Conservation (phyloP, 495 filamentous ascomycete genomes). For the Penicillium canescens region DNA sequence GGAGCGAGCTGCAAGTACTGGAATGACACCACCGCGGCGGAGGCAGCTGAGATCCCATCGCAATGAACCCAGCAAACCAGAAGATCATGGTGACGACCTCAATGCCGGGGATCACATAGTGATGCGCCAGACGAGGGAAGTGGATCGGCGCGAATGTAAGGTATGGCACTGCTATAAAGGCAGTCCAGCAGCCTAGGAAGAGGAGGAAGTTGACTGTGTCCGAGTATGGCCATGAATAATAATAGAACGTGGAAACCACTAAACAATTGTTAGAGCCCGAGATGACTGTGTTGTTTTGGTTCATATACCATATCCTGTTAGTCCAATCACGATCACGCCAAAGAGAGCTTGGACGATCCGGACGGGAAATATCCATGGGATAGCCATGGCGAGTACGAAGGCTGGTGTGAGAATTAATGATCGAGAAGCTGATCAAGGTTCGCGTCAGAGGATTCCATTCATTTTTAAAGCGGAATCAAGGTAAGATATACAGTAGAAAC, state of each 20-base stretch:
- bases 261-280: background rate
- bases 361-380: constrained; percentile 58
- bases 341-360: constrained; percentile 66
- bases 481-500: constrained; percentile 3
- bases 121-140: constrained; percentile 57
- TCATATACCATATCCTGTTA: constrained; percentile 67
- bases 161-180: constrained; percentile 64
- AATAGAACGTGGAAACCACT: constrained; percentile 30
- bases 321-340: constrained; percentile 67
- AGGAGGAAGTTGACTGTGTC: constrained; percentile 67
- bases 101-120: constrained; percentile 61
- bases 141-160: constrained; percentile 63
- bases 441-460: background rate
- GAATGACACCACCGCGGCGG: constrained; percentile 45
- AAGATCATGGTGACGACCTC: constrained; percentile 77
- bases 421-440: background rate
- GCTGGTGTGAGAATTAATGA: constrained; percentile 1
- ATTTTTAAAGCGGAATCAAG: background rate
- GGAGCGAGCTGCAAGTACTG: constrained; percentile 47
- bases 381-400: constrained; percentile 18
- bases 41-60: constrained; percentile 61
- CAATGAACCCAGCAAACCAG: constrained; percentile 85
- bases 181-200: constrained; percentile 71
- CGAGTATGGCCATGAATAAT: constrained; percentile 30
- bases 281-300: background rate